Percentiles rank a stretch among this genome's conserved stretches.
Evolutionary conservation across 371 early-diverging fungal species (phyloP).

Genomic region (Conidiobolus incongruus): DNA sequence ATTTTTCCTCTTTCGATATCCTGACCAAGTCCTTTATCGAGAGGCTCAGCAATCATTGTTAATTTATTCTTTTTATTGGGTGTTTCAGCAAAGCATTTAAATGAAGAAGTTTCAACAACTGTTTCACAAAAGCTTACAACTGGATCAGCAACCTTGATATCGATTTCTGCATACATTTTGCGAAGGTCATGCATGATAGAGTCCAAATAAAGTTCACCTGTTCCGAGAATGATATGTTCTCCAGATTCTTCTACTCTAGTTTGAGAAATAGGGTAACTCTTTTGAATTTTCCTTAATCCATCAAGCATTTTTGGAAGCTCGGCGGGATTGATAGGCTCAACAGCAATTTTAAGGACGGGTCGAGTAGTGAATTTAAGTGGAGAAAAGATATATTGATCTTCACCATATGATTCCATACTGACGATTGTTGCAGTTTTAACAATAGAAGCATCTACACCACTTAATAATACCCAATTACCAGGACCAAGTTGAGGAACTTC

Average conservation of each 20-base stretch:
- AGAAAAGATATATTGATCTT: conserved; percentile 61
- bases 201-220: conserved; percentile 91
- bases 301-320: conserved; percentile 96
- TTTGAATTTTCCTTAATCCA: conserved; percentile 82
- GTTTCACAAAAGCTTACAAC: conserved; percentile 91
- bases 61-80: conserved; percentile 96
- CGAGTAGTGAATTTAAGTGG: conserved; percentile 64
- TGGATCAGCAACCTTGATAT: conserved; percentile 91
- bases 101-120: conserved; percentile 76
- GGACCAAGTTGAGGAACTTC: conserved; percentile 51
- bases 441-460: conserved; percentile 79
- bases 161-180: conserved; percentile 81
- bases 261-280: conserved; percentile 74
- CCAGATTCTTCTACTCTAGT: conserved; percentile 94
- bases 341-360: conserved; percentile 79
- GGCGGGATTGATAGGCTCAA: conserved; percentile 90
- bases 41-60: conserved; percentile 85
- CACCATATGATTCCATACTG: conserved; percentile 18
- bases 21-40: conserved; percentile 72
- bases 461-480: conserved; percentile 79
- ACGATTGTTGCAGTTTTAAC: conserved; percentile 87
- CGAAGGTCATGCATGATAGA: conserved; percentile 90
- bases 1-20: conserved; percentile 71
- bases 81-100: conserved; percentile 90
- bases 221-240: conserved; percentile 82